These are phyloP conservation scores for Cryptomeria japonica DNA, from an alignment of 75 land plant species.

Conservation along the genomic window DNA sequence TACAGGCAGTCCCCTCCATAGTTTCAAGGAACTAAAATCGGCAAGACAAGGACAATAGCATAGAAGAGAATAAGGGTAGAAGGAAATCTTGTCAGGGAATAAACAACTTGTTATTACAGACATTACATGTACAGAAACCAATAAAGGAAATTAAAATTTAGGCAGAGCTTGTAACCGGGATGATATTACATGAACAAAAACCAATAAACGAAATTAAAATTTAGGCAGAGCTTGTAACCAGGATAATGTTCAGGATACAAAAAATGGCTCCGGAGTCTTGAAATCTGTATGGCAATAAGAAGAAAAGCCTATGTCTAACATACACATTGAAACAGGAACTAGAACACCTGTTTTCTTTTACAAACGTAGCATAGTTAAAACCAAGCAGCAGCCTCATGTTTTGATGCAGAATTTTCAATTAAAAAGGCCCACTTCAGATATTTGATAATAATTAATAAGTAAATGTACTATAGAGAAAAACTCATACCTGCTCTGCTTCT, in stretches of 20 bases:
- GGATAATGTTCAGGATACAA: neutral
- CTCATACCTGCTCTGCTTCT: slow-evolving; percentile 84
- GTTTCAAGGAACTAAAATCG: neutral
- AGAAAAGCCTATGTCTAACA: neutral
- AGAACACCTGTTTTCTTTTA: neutral
- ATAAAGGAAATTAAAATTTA: neutral
- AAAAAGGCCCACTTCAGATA: neutral
- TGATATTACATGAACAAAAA: neutral
- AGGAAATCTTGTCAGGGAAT: neutral
- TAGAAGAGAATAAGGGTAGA: neutral
- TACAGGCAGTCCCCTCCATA: neutral
- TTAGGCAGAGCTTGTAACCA: neutral
- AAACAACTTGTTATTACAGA: neutral
- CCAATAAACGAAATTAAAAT: neutral
- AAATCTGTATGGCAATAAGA: neutral
- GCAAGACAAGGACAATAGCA: neutral
- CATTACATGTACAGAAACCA: neutral
- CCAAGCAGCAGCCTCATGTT: neutral
- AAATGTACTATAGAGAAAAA: neutral
- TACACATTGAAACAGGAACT: neutral
- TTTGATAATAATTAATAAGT: too few relatives aligned
- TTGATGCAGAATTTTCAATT: neutral
- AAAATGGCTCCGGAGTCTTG: neutral
- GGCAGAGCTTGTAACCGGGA: neutral
- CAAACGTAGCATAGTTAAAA: neutral